Evolutionary conservation across 331 rosid genomes (phyloP).

Genomic region (Quercus lobata): DNA sequence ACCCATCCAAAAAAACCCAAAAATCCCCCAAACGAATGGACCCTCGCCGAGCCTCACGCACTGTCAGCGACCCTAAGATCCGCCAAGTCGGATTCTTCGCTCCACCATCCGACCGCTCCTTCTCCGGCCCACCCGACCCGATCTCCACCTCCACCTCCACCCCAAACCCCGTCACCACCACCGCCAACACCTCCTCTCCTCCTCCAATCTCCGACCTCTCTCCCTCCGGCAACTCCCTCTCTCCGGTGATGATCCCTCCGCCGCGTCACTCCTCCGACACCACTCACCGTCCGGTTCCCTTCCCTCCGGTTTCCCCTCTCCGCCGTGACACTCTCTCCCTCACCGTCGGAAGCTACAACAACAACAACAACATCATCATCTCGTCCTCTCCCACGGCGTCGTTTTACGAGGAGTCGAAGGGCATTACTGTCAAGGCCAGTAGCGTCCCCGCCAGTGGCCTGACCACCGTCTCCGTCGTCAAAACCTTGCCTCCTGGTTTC

Average conservation of each 20-base stretch:
- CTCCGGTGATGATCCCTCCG: constrained; percentile 91
- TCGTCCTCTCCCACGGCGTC: constrained; percentile 29
- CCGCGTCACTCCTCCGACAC: constrained; percentile 65
- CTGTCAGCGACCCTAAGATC: constrained; percentile 64
- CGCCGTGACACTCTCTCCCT: constrained; percentile 39
- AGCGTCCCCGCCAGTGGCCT: constrained; percentile 54
- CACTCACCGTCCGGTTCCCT: constrained; percentile 19
- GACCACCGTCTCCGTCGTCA: constrained; percentile 55
- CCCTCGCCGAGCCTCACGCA: constrained; percentile 58
- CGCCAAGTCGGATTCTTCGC: constrained; percentile 83
- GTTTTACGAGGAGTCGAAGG: constrained; percentile 29
- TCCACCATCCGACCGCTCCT: constrained; percentile 55
- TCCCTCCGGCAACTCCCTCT: constrained; percentile 57
- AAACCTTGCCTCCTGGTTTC: constrained; percentile 39
- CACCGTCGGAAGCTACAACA: constrained; percentile 25
- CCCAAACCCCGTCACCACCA: not conserved
- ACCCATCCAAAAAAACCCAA: constrained; percentile 2
- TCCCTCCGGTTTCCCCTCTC: constrained; percentile 29
- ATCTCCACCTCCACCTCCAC: not conserved
- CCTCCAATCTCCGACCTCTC: constrained; percentile 30
- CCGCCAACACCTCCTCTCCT: constrained; percentile 13
- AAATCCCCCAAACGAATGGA: constrained; percentile 46
- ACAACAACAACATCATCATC: not conserved
- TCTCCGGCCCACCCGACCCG: constrained; percentile 56
- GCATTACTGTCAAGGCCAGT: constrained; percentile 40